Conservation (phyloP, 2,329 filamentous ascomycete species). For the Moelleriella libera region DNA sequence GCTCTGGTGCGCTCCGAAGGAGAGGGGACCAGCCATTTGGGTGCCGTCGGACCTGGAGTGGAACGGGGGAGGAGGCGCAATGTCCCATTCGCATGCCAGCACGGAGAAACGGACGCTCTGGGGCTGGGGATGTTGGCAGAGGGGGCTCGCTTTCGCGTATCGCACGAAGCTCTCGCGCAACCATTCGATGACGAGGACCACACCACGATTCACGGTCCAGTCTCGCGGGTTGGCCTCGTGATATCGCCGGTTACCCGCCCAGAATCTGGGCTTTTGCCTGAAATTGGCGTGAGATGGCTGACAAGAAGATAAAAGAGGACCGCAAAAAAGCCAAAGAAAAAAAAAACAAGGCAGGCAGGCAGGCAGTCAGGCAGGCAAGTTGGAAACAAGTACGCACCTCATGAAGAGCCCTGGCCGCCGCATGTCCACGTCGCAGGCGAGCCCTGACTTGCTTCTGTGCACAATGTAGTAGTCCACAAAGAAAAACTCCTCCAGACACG, state of each 20-base stretch:
- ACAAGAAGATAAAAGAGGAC: not conserved
- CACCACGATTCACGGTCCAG: slow-evolving; percentile 21
- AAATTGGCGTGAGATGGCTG: not conserved
- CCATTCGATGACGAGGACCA: slow-evolving; percentile 23
- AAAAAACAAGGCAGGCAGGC: too few relatives aligned
- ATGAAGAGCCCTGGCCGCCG: not conserved
- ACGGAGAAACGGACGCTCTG: slow-evolving; percentile 25
- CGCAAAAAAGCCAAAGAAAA: too few relatives aligned
- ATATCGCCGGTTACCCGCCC: slow-evolving; percentile 9
- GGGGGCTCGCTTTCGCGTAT: slow-evolving; percentile 19
- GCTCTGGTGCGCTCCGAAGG: too few relatives aligned
- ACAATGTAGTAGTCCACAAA: slow-evolving; percentile 29
- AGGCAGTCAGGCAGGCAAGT: not conserved
- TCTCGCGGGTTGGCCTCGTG: slow-evolving; percentile 17
- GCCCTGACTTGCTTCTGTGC: slow-evolving; percentile 9
- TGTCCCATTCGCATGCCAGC: slow-evolving; percentile 25
- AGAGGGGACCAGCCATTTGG: too few relatives aligned
- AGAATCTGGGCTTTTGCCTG: not conserved
- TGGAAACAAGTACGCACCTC: not conserved
- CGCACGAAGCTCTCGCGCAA: slow-evolving; percentile 20
- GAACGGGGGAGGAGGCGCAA: slow-evolving; percentile 3
- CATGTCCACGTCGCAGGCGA: not conserved
- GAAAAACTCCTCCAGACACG: slow-evolving; percentile 27
- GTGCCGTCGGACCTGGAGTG: too few relatives aligned
- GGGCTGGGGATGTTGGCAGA: slow-evolving; percentile 17